Conservation (phyloP, 306 rosid species). For the Dicorynia guianensis region DNA sequence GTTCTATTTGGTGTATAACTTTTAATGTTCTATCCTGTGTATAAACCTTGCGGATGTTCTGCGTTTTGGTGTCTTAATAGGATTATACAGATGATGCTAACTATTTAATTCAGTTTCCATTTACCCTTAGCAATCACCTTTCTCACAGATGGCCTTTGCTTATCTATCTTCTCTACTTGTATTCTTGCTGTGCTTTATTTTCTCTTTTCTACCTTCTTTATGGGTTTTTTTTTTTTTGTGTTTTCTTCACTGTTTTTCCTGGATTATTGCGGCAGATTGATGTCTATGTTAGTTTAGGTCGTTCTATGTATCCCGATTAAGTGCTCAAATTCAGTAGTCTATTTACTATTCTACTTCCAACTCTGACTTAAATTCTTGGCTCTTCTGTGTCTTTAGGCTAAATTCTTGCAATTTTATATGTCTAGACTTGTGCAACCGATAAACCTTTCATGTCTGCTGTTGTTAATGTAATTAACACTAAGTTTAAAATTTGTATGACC, state of each 20-base stretch:
- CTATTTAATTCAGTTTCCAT: background rate
- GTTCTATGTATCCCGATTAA: background rate
- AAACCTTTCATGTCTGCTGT: background rate
- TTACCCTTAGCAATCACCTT: background rate
- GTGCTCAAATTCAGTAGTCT: slow-evolving; percentile 17
- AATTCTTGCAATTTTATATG: too few species aligned
- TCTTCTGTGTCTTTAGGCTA: slow-evolving; percentile 3
- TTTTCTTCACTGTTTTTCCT: slow-evolving; percentile 7
- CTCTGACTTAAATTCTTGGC: background rate
- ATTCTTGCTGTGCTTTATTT: background rate
- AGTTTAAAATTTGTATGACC: slow-evolving; percentile 5
- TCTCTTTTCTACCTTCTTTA: background rate
- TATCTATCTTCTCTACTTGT: slow-evolving; percentile 1
- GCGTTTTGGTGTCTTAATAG: slow-evolving; percentile 13
- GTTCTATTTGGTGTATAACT: too few species aligned
- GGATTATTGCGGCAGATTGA: background rate
- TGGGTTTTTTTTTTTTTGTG: background rate
- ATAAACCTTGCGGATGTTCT: slow-evolving; percentile 1
- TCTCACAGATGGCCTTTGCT: background rate
- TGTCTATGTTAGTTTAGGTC: background rate
- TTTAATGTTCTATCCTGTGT: too few species aligned
- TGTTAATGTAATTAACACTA: background rate
- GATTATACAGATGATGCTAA: background rate
- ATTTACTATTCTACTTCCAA: slow-evolving; percentile 2
- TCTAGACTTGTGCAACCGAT: slow-evolving; percentile 19